Evolutionary conservation across 106 monocot genomes (phyloP).

Genomic region (Narthecium ossifragum): DNA sequence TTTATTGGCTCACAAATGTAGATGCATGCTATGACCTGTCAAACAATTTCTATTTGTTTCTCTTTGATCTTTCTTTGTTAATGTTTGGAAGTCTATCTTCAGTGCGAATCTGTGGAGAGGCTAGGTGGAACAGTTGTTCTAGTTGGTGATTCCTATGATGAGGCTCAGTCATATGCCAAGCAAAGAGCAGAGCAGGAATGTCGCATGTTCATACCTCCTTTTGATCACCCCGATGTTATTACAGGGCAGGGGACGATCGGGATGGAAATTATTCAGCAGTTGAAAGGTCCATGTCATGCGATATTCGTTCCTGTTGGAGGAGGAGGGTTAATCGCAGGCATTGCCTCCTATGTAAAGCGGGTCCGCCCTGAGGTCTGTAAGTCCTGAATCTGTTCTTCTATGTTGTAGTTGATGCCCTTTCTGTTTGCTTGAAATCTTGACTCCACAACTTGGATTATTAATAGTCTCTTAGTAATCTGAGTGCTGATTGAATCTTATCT

Average conservation of each 20-base stretch:
- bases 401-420: too few species aligned
- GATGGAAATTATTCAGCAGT: constrained; percentile 88
- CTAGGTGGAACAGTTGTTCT: constrained; percentile 91
- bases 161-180: constrained; percentile 87
- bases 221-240: constrained; percentile 93
- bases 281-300: constrained; percentile 72
- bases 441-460: too few species aligned
- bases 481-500: too few species aligned
- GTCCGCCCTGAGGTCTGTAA: constrained; percentile 77
- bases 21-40: too few species aligned
- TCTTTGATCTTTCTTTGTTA: not conserved
- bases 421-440: too few species aligned
- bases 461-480: too few species aligned
- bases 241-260: constrained; percentile 91
- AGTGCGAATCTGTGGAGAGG: constrained; percentile 92
- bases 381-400: too few species aligned
- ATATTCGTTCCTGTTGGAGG: constrained; percentile 99
- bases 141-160: constrained; percentile 94
- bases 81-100: constrained; percentile 11
- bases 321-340: constrained; percentile 95
- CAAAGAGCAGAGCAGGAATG: constrained; percentile 42
- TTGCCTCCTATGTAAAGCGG: constrained; percentile 89
- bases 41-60: too few species aligned
- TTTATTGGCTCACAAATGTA: too few species aligned
- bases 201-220: constrained; percentile 87